These are phyloP conservation scores for Aspergillus puulaauensis DNA, from an alignment of 2,329 filamentous ascomycete species.

Conservation along the genomic window DNA sequence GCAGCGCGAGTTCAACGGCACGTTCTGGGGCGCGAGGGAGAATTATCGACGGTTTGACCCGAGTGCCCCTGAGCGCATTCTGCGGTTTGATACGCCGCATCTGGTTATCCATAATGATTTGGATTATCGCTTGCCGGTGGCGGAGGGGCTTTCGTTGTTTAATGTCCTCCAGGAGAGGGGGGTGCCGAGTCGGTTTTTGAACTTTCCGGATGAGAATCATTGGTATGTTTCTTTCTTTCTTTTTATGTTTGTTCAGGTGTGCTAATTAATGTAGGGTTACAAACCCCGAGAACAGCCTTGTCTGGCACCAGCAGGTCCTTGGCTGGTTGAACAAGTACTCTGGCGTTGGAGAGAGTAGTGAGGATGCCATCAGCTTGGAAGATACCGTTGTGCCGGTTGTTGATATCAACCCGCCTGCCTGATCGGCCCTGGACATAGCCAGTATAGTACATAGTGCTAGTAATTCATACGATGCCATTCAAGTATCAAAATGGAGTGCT, in stretches of 20 bases:
- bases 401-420: conserved; percentile 23
- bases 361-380: conserved; percentile 31
- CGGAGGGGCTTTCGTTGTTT: conserved; percentile 77
- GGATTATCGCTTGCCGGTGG: conserved; percentile 80
- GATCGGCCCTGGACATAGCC: not conserved
- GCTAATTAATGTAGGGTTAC: conserved; percentile 58
- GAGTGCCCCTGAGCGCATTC: conserved; percentile 51
- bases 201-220: conserved; percentile 74
- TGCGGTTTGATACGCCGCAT: conserved; percentile 76
- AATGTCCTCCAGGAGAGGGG: conserved; percentile 73
- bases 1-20: conserved; percentile 51
- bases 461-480: too few relatives aligned
- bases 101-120: conserved; percentile 82
- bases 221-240: conserved; percentile 34
- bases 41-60: conserved; percentile 72
- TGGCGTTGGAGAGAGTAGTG: conserved; percentile 30
- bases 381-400: conserved; percentile 36
- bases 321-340: conserved; percentile 65
- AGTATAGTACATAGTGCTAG: not conserved
- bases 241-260: not conserved
- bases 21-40: conserved; percentile 55
- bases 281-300: conserved; percentile 82
- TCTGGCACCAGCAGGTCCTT: conserved; percentile 83
- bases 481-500: too few relatives aligned
- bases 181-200: conserved; percentile 72